Evolutionary conservation across 805 yeast genomes (phyloP), one percentile per base, ranked within the genome.

Genomic region (Clavispora santaluciae): DNA sequence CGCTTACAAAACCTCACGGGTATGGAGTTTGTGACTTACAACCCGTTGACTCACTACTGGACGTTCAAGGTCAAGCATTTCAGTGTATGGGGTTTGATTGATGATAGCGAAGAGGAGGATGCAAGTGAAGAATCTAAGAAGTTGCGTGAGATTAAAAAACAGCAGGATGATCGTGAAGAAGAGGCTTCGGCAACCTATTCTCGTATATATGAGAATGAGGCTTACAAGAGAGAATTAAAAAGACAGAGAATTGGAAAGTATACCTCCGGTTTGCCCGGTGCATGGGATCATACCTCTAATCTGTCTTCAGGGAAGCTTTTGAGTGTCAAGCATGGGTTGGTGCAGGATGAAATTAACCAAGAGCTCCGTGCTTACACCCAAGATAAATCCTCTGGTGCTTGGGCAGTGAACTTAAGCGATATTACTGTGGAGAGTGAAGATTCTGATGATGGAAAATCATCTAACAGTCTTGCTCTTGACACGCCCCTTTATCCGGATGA

Each of bases 81-180:
- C 55, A 88, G 96, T 66, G 78, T 86, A 5, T 93, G 97, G 96
- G 98, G 98, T 6, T 63, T 93, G 28, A 73, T 83, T 13, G 85
- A 81, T 48, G 54, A 49, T 20, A 46, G 52, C 23, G 87, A 82
- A 20, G 79, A 73, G 17, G 79, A 73, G 30, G 54, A 50, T 29
- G 31, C 13, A 3, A 28, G 20, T 7, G 31, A 28, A 16, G 49
- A 51, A 9, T 26, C 30, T 24, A 40, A 41, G 13, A 76, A 74
- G 28, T 70, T 77, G 33, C 35, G 53, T 26, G 56, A 43, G 11
- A 40, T 63, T 40, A 63, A 65, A 39, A 54, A 64, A 38, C 50
- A 57, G 38, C 71, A 66, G 41, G 69, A 65, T 35, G 49, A 36
- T 9, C 41, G 50, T 31, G 88, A 79, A 48, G 71, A 67, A 9